Conservation (phyloP, 164 flowering plant species). For the Kalanchoe fedtschenkoi region DNA sequence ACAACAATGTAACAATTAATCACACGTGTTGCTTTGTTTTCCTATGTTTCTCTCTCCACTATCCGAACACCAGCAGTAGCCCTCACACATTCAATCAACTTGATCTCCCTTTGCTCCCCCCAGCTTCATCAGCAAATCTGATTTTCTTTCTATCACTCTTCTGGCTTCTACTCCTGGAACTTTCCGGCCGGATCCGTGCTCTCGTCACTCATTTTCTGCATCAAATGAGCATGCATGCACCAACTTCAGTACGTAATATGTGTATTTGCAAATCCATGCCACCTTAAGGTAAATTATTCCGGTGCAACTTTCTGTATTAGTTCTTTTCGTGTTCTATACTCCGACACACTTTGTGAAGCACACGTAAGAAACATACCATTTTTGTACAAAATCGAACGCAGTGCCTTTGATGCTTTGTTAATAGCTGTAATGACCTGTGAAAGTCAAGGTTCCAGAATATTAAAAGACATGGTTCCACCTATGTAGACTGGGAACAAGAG, state of each 20-base stretch:
- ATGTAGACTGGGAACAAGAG: not conserved
- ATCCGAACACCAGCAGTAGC: not conserved
- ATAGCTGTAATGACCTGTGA: conserved; percentile 48
- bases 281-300: too few relatives aligned
- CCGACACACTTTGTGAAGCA: not conserved
- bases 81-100: conserved; percentile 19
- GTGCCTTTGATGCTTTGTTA: conserved; percentile 42
- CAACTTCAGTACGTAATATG: too few relatives aligned
- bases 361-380: conserved; percentile 46
- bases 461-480: not conserved
- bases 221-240: too few relatives aligned
- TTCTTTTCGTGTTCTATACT: not conserved
- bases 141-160: too few relatives aligned
- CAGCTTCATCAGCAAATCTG: too few relatives aligned
- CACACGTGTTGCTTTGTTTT: not conserved
- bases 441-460: not conserved
- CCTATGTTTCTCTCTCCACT: not conserved
- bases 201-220: conserved; percentile 26
- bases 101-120: conserved; percentile 54
- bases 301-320: not conserved
- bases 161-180: conserved; percentile 20
- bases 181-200: conserved; percentile 16
- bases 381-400: conserved; percentile 85
- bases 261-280: too few relatives aligned
- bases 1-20: not conserved